These are phyloP conservation scores for Dioscorea alata DNA, from an alignment of 106 monocot species.

Conservation along the genomic window DNA sequence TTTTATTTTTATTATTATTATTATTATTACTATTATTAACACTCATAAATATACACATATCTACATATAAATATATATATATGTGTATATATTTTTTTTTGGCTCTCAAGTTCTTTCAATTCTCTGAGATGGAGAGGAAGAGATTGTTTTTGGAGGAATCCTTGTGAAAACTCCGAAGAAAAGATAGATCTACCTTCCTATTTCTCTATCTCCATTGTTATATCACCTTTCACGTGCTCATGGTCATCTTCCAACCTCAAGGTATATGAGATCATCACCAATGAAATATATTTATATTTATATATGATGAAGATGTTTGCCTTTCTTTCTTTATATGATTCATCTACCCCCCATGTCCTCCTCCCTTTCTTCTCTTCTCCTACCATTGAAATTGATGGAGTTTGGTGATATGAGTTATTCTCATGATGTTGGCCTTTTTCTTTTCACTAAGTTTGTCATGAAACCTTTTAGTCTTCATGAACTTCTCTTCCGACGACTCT, in stretches of 20 bases:
- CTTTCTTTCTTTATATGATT: background rate
- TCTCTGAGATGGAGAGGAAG: constrained; percentile 13
- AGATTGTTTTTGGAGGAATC: constrained; percentile 2
- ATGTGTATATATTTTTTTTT: constrained; percentile 4
- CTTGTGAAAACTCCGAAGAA: background rate
- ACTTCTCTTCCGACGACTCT: background rate
- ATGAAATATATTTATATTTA: constrained; percentile 8
- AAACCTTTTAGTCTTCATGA: background rate
- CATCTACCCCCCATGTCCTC: background rate
- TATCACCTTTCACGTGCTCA: constrained; percentile 19
- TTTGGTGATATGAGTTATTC: background rate
- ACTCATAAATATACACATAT: too few relatives aligned
- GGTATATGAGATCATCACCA: constrained; percentile 7
- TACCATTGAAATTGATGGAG: background rate
- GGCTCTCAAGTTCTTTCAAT: background rate
- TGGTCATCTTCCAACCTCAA: constrained; percentile 14
- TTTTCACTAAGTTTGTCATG: too few relatives aligned
- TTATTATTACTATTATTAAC: too few relatives aligned
- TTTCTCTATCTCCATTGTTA: background rate
- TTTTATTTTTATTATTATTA: constrained; percentile 1
- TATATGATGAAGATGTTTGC: background rate
- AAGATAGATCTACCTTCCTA: background rate
- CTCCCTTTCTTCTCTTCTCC: background rate
- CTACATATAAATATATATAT: too few relatives aligned
- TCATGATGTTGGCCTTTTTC: background rate